Evolutionary conservation across 1,284 basidiomycete genomes (phyloP).

Genomic region (Inonotus obliquus): DNA sequence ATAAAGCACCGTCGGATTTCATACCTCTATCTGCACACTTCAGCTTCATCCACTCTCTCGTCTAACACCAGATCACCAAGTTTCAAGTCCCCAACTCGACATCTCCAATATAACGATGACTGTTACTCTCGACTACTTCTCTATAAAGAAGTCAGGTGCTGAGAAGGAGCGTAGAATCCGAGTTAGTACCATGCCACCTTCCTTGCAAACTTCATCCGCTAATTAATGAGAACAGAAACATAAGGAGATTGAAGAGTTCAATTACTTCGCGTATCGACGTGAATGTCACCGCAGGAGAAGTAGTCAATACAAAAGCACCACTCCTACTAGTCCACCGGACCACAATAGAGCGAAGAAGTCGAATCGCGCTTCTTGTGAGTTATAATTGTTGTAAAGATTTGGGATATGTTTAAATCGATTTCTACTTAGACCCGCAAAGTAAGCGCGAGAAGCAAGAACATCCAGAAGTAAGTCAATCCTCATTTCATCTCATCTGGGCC

Average conservation of each 20-base stretch:
- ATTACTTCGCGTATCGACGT: no score
- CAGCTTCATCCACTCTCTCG: background rate
- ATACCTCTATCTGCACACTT: no score
- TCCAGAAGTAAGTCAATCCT: background rate
- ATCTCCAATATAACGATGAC: background rate
- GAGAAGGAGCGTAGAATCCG: background rate
- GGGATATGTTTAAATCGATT: background rate
- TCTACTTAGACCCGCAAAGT: background rate
- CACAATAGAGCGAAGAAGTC: background rate
- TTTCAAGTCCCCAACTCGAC: background rate
- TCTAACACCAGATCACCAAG: background rate
- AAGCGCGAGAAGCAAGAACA: background rate
- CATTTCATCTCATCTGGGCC: background rate
- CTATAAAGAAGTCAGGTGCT: background rate
- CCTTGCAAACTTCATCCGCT: background rate
- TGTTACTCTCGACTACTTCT: background rate
- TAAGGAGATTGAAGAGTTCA: no score
- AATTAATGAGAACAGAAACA: background rate
- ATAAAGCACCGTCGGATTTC: no score
- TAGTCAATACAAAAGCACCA: background rate
- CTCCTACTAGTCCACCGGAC: background rate
- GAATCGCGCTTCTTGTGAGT: background rate
- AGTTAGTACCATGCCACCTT: background rate
- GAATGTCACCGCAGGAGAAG: no score
- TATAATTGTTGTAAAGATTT: background rate